Conservation (phyloP, 2,329 filamentous ascomycete species). For the Penicillium occitanis region DNA sequence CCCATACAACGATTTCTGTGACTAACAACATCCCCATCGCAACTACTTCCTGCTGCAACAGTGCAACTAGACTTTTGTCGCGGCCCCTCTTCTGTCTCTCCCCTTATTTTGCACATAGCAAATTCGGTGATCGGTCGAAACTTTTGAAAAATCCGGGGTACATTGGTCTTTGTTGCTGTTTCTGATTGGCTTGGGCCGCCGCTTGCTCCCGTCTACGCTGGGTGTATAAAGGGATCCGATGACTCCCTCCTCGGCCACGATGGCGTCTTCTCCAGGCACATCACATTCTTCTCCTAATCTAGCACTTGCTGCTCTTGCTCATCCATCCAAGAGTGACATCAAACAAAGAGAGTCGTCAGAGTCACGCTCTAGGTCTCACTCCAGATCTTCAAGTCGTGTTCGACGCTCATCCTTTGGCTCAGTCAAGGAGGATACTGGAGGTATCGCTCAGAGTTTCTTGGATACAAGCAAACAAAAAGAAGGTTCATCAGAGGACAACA, state of each 20-base stretch:
- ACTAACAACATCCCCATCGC: conserved; percentile 23
- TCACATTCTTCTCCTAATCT: background rate
- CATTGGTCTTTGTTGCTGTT: background rate
- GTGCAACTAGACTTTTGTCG: conserved; percentile 8
- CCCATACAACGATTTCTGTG: conserved; percentile 23
- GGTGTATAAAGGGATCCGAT: conserved; percentile 4
- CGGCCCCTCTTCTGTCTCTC: conserved; percentile 11
- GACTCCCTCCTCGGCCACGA: background rate
- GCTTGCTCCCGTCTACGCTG: background rate
- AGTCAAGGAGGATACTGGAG: conserved; percentile 46
- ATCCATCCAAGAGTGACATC: background rate
- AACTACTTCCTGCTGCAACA: background rate
- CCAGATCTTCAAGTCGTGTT: conserved; percentile 41
- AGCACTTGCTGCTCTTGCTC: background rate
- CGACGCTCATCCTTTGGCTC: conserved; percentile 45
- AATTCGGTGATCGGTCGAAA: background rate
- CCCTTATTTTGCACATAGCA: background rate
- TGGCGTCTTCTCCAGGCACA: background rate
- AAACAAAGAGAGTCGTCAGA: conserved; percentile 14
- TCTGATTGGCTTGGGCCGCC: conserved; percentile 7
- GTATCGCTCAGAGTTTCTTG: conserved; percentile 47
- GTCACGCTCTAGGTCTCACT: conserved; percentile 31
- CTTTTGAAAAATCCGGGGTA: conserved; percentile 12
- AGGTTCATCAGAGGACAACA: conserved; percentile 10
- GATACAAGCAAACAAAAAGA: conserved; percentile 37